Evolutionary conservation across 2,329 filamentous ascomycete species (phyloP).

Genomic region (Hypocreales sp.): DNA sequence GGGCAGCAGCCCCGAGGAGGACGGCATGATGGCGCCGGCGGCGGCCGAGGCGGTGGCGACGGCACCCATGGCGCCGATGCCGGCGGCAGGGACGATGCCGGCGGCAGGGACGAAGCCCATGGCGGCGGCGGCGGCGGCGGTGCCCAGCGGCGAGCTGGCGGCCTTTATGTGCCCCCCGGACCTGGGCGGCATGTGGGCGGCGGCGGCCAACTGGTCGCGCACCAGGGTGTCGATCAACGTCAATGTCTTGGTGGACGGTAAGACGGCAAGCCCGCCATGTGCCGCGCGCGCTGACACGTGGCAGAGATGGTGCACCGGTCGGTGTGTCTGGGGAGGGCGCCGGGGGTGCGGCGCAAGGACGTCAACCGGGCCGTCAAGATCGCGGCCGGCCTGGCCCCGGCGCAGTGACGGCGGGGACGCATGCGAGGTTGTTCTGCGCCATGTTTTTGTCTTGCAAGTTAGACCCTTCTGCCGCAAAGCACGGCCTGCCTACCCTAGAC

Average conservation of each 20-base stretch:
- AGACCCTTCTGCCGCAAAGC: too few species aligned
- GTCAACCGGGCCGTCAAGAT: conserved; percentile 16
- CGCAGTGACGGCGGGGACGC: too few species aligned
- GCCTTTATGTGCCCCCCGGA: conserved; percentile 3
- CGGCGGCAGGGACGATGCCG: too few species aligned
- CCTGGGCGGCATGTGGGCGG: conserved; percentile 3
- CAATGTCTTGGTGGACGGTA: conserved; percentile 17
- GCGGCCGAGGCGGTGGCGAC: neutral
- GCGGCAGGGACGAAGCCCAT: neutral
- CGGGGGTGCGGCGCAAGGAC: conserved; percentile 22
- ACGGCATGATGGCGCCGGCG: neutral
- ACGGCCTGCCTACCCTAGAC: too few species aligned
- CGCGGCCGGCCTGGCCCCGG: conserved; percentile 1
- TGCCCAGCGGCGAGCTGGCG: neutral
- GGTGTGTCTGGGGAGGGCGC: conserved; percentile 23
- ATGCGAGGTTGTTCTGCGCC: too few species aligned
- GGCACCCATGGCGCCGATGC: neutral
- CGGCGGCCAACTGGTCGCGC: conserved; percentile 9
- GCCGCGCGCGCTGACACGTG: too few species aligned
- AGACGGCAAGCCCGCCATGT: too few species aligned
- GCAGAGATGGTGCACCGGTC: conserved; percentile 19
- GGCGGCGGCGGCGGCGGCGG: neutral
- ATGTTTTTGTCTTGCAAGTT: too few species aligned
- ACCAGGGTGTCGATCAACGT: conserved; percentile 20
- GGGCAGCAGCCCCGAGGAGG: conserved; percentile 1